Base-by-base conservation (phyloP, 768 basidiomycete species). In the Hericium coralloides region DNA sequence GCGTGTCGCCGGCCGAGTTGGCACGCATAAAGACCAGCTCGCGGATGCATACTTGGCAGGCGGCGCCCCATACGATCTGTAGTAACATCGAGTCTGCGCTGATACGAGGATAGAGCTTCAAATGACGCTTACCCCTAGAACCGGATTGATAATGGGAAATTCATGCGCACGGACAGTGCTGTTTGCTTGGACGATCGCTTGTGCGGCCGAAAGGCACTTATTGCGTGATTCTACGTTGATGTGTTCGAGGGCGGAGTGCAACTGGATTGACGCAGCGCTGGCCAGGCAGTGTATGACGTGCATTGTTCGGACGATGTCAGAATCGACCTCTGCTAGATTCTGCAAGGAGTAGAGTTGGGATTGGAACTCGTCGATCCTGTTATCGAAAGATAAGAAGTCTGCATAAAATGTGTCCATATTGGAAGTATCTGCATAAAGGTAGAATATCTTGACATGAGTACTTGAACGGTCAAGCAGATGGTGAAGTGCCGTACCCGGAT, bases 331-430 rank as follows among this genome's bases (percentile, higher is more conserved):
- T 12, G 60, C 53, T 8, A 61, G 41, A 3, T 52, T 56, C 6
- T 64, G 64, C n/a, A 66, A 14, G 37, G 58, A 57, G 7, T 63
- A 59, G 10, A 71, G 49, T 8, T 62, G 58, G 15, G 56, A 55
- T 39, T 58, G 65, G 56, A 69, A 67, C 14, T 63, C 64, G 38
- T 70, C 69, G 48, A 71, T 64, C 26, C 67, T 63, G 52, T 59
- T 62, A 58, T 70, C 68, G 49, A 69, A 60, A 36, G 65, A 58
- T 41, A 61, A 55, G 36, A 71, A 66, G 12, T 62, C 55, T 4
- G 63, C 55, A 37, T 65, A 65, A 48, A 62, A 66, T 9, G 62
- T 58, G 12, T 53, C 43, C 43, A 60, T 49, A 18, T 54, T 65
- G 58, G 55, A 53, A 5, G 51, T 49, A 38, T 56, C 55, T 58